phyloP scores from a whole-genome alignment of 345 rosid genomes.

The Acer saccharum region DNA sequence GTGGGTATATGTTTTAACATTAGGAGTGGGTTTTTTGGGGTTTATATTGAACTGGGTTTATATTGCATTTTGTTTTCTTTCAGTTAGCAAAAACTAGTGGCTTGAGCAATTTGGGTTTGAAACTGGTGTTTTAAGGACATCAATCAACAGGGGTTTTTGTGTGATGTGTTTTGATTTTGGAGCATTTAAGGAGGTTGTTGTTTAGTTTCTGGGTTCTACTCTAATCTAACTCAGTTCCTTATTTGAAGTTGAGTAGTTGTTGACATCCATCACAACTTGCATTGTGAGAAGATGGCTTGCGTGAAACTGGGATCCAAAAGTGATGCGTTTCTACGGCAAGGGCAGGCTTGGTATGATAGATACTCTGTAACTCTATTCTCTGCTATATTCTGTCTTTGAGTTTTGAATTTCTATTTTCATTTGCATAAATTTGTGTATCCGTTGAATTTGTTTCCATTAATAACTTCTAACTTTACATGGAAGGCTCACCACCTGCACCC shows the following conservation, averaged over 20 bases:
- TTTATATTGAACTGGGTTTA: constrained; percentile 11
- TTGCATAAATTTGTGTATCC: neutral
- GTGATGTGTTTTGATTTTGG: constrained; percentile 10
- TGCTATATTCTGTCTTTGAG: neutral
- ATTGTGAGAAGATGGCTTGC: constrained; percentile 67
- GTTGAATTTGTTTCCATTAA: constrained; percentile 9
- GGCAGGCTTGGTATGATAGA: constrained; percentile 90
- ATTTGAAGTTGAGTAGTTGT: constrained; percentile 17
- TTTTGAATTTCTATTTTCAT: neutral
- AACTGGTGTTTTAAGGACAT: neutral
- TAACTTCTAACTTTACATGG: constrained; percentile 10
- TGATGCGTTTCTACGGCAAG: constrained; percentile 93
- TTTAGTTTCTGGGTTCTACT: neutral
- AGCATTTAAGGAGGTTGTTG: neutral
- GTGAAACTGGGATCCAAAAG: constrained; percentile 90
- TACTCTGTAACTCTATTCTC: neutral
- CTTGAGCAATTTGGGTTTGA: no score
- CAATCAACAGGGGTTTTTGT: constrained; percentile 13
- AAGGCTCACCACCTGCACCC: constrained; percentile 8
- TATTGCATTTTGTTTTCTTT: constrained; percentile 20
- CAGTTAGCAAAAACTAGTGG: no score
- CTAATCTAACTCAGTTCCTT: no score
- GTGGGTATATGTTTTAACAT: constrained; percentile 25
- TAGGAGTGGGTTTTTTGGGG: constrained; percentile 25
- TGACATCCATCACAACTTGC: constrained; percentile 10